Evolutionary conservation across 148 eudicot genomes (phyloP).

Genomic region (Amaranthus hypochondriacus): DNA sequence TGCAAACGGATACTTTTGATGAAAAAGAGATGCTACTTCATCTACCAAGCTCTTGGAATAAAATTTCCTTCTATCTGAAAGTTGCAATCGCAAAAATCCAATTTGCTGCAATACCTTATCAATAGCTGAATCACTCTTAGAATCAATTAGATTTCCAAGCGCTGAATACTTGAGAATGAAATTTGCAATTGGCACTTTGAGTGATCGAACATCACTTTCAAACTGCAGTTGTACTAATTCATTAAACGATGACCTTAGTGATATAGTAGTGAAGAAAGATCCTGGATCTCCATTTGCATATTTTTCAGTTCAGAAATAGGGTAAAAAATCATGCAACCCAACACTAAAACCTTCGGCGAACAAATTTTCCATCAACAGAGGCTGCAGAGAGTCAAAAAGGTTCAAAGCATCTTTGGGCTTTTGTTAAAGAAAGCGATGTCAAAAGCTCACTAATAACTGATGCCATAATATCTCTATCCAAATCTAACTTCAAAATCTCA

Average conservation of each 20-base stretch:
- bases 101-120: conserved; percentile 82
- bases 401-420: conserved; percentile 68
- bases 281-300: conserved; percentile 45
- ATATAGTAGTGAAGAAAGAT: conserved; percentile 41
- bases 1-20: conserved; percentile 50
- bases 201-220: conserved; percentile 44
- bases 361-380: conserved; percentile 76
- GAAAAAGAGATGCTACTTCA: conserved; percentile 60
- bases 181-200: conserved; percentile 47
- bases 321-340: conserved; percentile 57
- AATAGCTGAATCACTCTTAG: conserved; percentile 74
- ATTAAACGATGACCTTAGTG: conserved; percentile 52
- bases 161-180: conserved; percentile 58
- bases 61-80: conserved; percentile 67
- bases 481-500: conserved; percentile 54
- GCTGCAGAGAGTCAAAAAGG: conserved; percentile 69
- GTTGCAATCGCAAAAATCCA: conserved; percentile 75
- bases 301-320: conserved; percentile 32
- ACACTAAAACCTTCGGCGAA: conserved; percentile 76
- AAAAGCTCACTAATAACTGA: conserved; percentile 57
- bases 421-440: conserved; percentile 59
- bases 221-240: conserved; percentile 63
- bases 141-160: conserved; percentile 67
- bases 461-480: conserved; percentile 47
- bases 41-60: conserved; percentile 57